Base-by-base conservation (phyloP, 2,329 filamentous ascomycete genomes). In the Cercospora brassicicola region DNA sequence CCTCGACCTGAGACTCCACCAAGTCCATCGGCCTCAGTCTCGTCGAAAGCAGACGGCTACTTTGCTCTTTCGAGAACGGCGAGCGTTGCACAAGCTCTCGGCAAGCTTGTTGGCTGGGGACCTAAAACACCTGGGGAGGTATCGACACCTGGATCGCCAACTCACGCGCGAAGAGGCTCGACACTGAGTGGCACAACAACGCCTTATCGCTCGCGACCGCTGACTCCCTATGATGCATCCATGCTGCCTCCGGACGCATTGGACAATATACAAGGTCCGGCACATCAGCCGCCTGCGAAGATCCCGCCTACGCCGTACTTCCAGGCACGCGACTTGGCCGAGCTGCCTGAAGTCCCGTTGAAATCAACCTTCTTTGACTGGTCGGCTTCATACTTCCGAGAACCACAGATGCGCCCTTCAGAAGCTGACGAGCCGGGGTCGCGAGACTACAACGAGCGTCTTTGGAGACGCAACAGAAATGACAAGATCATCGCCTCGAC, bases 371-470 rank as follows among this genome's bases (percentile, higher is more conserved):
- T 98, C 79, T 85, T 97, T 70, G 92, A 97, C 71, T 99, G 94
- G 94, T 97, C 94, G 3, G 93, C 95, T 55, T 94, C 89, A 79
- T 98, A 99, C 79, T 99, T 98, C 85, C 92, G 94, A 31, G 94
- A 98, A 79, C 95, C 95, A 33, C 95, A 99, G 80, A 98, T 99
- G 95, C 96, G 95, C 77, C 90, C 93, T 2, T 94, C 91, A 67
- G 95, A 99, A 78, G 92, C 94, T 26, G 95, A 99, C 74, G 95
- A 99, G 77, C 95, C 95, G 13, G 95, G 95, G 36, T 97, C 93
- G 76, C 92, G 92, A 15, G 94, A 98, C 79, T 99, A 98, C 81
- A 99, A 99, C 74, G 91, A 95, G 77, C 89, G 95, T 15, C 84
- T 99, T 2, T 99, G 95, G 95, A 87, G 94, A 71, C 87, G 95